These are phyloP conservation scores for Termitomyces sp. DNA, from an alignment of 768 basidiomycete species.

Conservation along the genomic window DNA sequence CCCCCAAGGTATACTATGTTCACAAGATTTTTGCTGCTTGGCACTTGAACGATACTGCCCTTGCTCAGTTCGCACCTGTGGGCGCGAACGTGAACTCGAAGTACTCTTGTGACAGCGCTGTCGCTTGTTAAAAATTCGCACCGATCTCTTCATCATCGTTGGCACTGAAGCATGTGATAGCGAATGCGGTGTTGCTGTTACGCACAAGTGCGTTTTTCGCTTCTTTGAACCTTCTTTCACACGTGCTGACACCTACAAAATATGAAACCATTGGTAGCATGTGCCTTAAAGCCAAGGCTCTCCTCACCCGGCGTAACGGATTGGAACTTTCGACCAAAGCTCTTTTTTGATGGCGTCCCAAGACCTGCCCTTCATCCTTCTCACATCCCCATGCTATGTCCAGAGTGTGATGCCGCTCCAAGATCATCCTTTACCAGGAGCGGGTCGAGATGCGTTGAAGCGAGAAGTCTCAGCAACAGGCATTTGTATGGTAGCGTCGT, in stretches of 20 bases:
- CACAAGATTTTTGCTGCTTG: too few relatives aligned
- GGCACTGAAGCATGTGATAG: not conserved
- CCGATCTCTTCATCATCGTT: not conserved
- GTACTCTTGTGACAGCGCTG: not conserved
- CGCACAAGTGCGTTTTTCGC: conserved; percentile 2
- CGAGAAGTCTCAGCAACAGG: not conserved
- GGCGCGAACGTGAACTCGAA: too few relatives aligned
- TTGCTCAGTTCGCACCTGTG: too few relatives aligned
- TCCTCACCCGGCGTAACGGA: not conserved
- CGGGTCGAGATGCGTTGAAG: not conserved
- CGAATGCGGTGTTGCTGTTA: not conserved
- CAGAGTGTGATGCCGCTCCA: too few relatives aligned
- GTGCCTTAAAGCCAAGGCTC: conserved; percentile 5
- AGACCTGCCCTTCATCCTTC: not conserved
- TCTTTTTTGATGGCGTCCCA: conserved; percentile 2
- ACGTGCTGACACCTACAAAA: conserved; percentile 3
- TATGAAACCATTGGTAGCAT: conserved; percentile 6
- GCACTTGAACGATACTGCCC: too few relatives aligned
- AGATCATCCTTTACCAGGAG: not conserved
- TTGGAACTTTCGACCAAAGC: not conserved
- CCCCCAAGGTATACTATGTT: too few relatives aligned
- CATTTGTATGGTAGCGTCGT: not conserved
- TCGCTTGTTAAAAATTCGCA: not conserved
- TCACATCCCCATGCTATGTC: not conserved
- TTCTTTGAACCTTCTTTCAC: not conserved